Base-by-base conservation (phyloP, 75 land plant species). In the Isoetes taiwanensis region DNA sequence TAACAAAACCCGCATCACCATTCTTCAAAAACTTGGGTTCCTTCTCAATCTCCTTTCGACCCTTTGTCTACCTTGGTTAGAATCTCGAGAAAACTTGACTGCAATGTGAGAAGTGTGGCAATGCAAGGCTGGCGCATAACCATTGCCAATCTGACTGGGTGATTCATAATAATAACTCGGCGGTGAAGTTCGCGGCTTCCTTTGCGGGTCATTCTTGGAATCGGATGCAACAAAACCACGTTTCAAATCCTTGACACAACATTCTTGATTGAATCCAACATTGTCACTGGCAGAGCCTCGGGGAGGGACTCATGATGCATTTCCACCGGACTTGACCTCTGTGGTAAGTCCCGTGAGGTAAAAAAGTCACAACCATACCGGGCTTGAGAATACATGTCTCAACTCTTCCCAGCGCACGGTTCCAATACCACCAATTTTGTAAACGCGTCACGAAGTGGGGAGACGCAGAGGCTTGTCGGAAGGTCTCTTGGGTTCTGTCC, bases 51-150 rank as follows among this genome's bases (percentile, higher is more conserved):
- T 79, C 82, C 68, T 79, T 79, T 1, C 19, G 82, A 79, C 0
- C 80, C 68, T 41, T 76, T 39, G 68, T 79, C 82, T 10, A 80
- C 73, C 77, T 80, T n/a, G n/a, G n/a, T n/a, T n/a, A n/a, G n/a
- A 23, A 64, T 64, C 67, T 64, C 67, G n/a, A 43, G 24, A 20
- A 32, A 57, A 30, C 3, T 41, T 63, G 19, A 32, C 23, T 21
- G 0, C 64, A 63, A 63, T 63, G 35, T 63, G 56, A 14, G 34
- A 63, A 2, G 10, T 59, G 46, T 59, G 43, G 21, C 53, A 59
- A 39, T 59, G 28, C 21, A 59, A 28, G 25, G 41, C 23, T 1
- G 61, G 61, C 1, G 61, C 61, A 59, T 59, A 59, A 12, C 61
- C 61, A 39, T 59, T 59, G 1, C 61, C 43, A 17, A 59, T 59